Conservation (phyloP, 1,284 basidiomycete species). For the Tranzscheliella williamsii region DNA sequence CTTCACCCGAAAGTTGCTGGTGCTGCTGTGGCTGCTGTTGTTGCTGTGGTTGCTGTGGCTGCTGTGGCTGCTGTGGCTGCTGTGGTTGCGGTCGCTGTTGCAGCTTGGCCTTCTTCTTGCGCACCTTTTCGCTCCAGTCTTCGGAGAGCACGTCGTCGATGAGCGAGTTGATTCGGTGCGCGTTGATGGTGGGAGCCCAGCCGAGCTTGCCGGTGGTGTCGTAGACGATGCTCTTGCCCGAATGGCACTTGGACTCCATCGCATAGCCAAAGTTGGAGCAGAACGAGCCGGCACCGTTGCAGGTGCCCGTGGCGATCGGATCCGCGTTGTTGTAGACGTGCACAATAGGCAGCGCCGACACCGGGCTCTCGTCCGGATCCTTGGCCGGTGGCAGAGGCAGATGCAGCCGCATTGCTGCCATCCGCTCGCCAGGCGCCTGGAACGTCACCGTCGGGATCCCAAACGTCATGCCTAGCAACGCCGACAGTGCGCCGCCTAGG, state of each 20-base stretch:
- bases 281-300: conserved; percentile 47
- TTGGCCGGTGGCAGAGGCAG: conserved; percentile 69
- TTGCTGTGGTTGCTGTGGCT: too few relatives aligned
- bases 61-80: too few relatives aligned
- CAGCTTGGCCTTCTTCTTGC: conserved; percentile 30
- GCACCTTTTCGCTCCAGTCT: conserved; percentile 71
- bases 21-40: too few relatives aligned
- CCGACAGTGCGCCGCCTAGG: conserved; percentile 81
- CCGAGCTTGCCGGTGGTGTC: conserved; percentile 81
- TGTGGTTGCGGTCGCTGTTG: too few relatives aligned
- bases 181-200: conserved; percentile 79
- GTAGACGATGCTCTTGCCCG: conserved; percentile 81
- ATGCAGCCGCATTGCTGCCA: conserved; percentile 83
- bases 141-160: conserved; percentile 74
- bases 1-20: background rate
- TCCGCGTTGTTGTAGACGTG: conserved; percentile 81
- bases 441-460: conserved; percentile 87
- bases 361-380: conserved; percentile 39
- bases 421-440: conserved; percentile 86
- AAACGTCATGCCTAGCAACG: conserved; percentile 86
- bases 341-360: conserved; percentile 62
- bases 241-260: conserved; percentile 69
- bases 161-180: conserved; percentile 76
- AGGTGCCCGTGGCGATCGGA: conserved; percentile 65
- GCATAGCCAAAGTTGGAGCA: conserved; percentile 59